These are phyloP conservation scores for Ephemerocybe angulata DNA, from an alignment of 768 basidiomycete species.

Conservation along the genomic window DNA sequence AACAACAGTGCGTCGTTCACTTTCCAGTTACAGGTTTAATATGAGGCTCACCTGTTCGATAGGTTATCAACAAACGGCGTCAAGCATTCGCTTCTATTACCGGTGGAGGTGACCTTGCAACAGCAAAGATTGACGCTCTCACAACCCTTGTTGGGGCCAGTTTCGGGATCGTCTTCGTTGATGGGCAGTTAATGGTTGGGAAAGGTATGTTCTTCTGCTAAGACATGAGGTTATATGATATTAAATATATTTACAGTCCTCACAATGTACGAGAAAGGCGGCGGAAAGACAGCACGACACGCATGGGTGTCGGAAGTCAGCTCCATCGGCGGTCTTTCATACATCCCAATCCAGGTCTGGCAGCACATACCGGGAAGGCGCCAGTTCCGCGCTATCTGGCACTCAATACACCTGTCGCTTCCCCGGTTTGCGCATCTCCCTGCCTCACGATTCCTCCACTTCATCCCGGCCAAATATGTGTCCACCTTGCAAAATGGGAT, in stretches of 20 bases:
- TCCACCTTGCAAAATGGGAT: not conserved
- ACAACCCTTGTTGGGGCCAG: not conserved
- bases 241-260: slow-evolving; percentile 3
- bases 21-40: not conserved
- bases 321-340: slow-evolving; percentile 8
- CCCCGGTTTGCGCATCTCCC: slow-evolving; percentile 5
- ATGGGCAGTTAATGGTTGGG: not conserved
- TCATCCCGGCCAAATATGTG: not conserved
- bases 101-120: not conserved
- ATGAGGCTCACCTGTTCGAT: not conserved
- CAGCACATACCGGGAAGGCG: not conserved
- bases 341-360: slow-evolving; percentile 8
- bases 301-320: slow-evolving; percentile 4
- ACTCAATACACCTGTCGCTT: not conserved
- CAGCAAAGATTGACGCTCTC: not conserved
- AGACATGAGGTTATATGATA: no score
- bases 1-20: not conserved
- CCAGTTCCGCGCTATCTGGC: slow-evolving; percentile 1
- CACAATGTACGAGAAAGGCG: slow-evolving; percentile 7
- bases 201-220: not conserved
- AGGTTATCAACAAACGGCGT: not conserved
- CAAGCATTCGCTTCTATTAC: not conserved
- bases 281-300: slow-evolving; percentile 10
- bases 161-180: not conserved
- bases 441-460: not conserved